Percentiles rank a stretch among this genome's conserved stretches.
These are phyloP conservation scores for Pyrenula massariospora DNA, from an alignment of 495 filamentous ascomycete genomes.

Conservation along the genomic window DNA sequence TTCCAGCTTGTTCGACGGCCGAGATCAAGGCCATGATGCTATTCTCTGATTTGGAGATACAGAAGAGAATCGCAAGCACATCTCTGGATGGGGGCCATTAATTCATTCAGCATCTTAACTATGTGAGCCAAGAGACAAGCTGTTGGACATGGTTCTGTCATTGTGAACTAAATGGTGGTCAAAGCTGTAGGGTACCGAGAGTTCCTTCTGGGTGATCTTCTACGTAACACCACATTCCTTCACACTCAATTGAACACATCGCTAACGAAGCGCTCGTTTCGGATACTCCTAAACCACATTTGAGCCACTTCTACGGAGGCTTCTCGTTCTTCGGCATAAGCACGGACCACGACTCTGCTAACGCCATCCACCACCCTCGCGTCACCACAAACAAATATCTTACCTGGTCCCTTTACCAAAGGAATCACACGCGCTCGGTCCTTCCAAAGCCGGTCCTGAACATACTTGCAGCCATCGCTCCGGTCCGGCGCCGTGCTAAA, in stretches of 20 bases:
- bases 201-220: background rate
- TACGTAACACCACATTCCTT: background rate
- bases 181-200: too few relatives aligned
- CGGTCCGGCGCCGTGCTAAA: slow-evolving; percentile 25
- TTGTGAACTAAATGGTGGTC: too few relatives aligned
- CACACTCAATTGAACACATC: background rate
- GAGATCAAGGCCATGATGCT: too few relatives aligned
- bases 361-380: background rate
- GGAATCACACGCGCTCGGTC: background rate
- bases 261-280: background rate
- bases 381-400: background rate
- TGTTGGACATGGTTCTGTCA: too few relatives aligned
- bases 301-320: background rate
- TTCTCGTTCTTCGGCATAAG: background rate
- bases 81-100: too few relatives aligned
- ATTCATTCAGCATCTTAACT: too few relatives aligned
- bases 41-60: too few relatives aligned
- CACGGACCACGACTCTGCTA: background rate
- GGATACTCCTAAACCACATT: background rate
- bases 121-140: too few relatives aligned
- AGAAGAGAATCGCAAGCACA: too few relatives aligned
- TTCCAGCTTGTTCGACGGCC: too few relatives aligned
- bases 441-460: background rate
- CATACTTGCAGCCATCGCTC: slow-evolving; percentile 11
- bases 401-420: background rate